Evolutionary conservation across 768 basidiomycete genomes (phyloP).

Genomic region (Piloderma croceum): DNA sequence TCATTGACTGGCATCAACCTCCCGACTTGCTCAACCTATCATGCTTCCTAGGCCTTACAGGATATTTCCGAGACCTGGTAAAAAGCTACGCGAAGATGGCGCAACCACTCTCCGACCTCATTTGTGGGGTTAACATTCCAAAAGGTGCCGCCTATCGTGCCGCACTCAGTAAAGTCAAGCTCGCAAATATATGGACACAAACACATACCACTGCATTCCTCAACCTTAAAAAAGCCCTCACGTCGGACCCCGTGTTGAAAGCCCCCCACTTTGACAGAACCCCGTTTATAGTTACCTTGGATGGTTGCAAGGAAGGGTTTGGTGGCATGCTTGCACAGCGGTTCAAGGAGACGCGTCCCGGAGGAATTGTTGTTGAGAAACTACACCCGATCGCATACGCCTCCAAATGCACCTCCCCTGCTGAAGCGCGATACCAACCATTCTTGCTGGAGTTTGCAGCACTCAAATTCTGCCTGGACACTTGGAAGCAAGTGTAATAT

Average conservation of each 20-base stretch:
- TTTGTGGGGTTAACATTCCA: conserved; percentile 10
- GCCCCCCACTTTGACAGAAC: conserved; percentile 28
- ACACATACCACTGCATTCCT: conserved; percentile 23
- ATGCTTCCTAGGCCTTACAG: conserved; percentile 31
- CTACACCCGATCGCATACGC: conserved; percentile 28
- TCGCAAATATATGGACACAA: conserved; percentile 14
- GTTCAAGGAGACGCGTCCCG: conserved; percentile 9
- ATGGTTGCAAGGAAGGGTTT: conserved; percentile 30
- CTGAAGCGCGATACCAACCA: conserved; percentile 26
- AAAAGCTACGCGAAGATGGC: conserved; percentile 29
- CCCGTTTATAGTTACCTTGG: conserved; percentile 31
- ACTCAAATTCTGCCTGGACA: no score
- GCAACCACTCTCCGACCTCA: conserved; percentile 27
- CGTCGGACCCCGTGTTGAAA: conserved; percentile 27
- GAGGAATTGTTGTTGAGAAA: conserved; percentile 12
- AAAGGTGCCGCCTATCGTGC: no score
- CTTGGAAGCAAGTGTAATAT: no score
- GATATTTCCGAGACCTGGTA: no score
- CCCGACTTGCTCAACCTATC: conserved; percentile 21
- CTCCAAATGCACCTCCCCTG: conserved; percentile 28
- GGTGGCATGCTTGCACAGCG: conserved; percentile 27
- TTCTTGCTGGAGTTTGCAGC: conserved; percentile 30
- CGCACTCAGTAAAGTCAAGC: no score
- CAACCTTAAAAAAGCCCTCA: conserved; percentile 25
- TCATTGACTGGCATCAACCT: conserved; percentile 31